A percentile compares a stretch with the other conserved stretches of the same genome.
These are phyloP conservation scores for Spizellomyces punctatus DNA, from an alignment of 192 early-diverging fungal genomes.

Conservation along the genomic window DNA sequence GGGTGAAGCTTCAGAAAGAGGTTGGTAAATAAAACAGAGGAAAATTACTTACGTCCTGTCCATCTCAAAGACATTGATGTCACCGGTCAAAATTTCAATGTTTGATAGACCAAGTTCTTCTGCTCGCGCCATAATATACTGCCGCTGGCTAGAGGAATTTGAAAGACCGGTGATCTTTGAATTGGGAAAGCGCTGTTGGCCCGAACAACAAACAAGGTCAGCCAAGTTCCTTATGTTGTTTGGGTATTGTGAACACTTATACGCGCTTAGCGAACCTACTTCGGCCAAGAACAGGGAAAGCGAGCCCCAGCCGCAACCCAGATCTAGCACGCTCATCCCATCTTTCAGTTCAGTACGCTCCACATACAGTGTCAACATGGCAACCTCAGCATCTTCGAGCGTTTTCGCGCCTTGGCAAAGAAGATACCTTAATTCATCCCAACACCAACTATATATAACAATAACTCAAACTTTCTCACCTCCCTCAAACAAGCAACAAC, in stretches of 20 bases:
- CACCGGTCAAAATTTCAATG: conserved; percentile 56
- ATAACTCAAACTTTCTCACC: conserved; percentile 23
- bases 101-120: conserved; percentile 50
- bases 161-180: conserved; percentile 55
- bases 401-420: conserved; percentile 3
- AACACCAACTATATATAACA: too few species aligned
- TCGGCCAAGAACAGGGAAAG: conserved; percentile 60
- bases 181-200: conserved; percentile 55
- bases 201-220: not conserved
- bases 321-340: conserved; percentile 60
- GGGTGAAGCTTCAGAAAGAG: not conserved
- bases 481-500: conserved; percentile 55
- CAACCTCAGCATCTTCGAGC: conserved; percentile 59
- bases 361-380: conserved; percentile 63
- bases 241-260: not conserved
- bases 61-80: conserved; percentile 33
- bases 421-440: not conserved
- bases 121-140: conserved; percentile 49
- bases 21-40: conserved; percentile 6
- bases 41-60: too few species aligned
- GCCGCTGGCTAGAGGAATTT: conserved; percentile 60
- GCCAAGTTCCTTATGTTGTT: conserved; percentile 7
- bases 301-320: conserved; percentile 70
- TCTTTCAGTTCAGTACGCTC: conserved; percentile 53
- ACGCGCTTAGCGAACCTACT: conserved; percentile 15